A percentile compares a stretch with the other conserved stretches of the same genome.
Evolutionary conservation across 208 protist genomes (phyloP).

Genomic region (Leishmania guyanensis): DNA sequence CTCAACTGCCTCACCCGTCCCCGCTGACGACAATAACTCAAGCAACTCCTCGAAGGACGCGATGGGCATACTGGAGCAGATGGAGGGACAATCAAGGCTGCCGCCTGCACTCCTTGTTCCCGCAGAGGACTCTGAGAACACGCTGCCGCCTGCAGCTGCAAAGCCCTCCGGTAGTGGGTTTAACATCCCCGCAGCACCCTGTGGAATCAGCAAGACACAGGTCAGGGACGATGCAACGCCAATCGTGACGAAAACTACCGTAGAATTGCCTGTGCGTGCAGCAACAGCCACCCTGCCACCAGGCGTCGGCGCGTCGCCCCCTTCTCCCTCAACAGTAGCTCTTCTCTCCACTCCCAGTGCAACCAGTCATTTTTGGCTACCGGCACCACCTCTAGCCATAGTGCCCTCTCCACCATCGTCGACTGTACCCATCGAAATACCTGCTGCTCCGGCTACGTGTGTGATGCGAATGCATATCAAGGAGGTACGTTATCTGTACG

Average conservation of each 20-base stretch:
- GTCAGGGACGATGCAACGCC: neutral
- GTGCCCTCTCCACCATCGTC: neutral
- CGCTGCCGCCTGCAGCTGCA: neutral
- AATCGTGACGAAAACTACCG: neutral
- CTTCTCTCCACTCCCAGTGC: neutral
- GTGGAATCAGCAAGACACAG: neutral
- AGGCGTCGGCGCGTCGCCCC: neutral
- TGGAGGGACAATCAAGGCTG: neutral
- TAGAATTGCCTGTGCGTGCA: neutral
- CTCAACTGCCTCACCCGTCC: neutral
- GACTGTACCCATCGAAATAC: neutral
- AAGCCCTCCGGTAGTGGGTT: neutral
- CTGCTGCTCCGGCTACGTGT: neutral
- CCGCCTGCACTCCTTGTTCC: neutral
- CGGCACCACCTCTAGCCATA: neutral
- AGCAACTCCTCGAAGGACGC: no score
- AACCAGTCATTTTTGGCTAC: neutral
- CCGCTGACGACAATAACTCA: neutral
- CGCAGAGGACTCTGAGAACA: neutral
- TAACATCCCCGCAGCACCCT: neutral
- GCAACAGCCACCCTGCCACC: neutral
- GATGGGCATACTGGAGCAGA: neutral
- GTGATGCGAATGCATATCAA: constrained; percentile 35
- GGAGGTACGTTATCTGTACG: constrained; percentile 34
- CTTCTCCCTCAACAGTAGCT: neutral